Base-by-base conservation (phyloP, 2,329 filamentous ascomycete species). In the Ascochyta lentis region DNA sequence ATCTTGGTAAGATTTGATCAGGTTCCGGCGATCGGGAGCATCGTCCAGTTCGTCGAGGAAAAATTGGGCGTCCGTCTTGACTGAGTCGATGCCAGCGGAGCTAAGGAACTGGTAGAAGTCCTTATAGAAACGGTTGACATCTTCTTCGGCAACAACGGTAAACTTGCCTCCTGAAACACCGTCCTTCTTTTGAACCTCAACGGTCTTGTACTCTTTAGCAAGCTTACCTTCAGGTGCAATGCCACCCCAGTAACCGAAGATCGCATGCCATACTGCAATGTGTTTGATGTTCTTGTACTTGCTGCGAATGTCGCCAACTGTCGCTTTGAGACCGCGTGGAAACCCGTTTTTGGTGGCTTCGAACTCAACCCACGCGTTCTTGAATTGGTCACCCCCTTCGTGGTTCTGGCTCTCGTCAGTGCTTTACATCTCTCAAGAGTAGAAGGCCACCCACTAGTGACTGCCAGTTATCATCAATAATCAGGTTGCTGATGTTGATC, bases 381-480 rank as follows among this genome's bases (percentile, higher is more conserved):
- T 44, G 42, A 76, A 76, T 23, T 75, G 73, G 37, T 79, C 49
- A 13, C 81, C 76, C 4, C 81, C 83, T 59, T 83, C 78, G 26
- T 80, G 79, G 44, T 78, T 66, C 53, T 60, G 12, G 3, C 1
- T 7, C 12, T 4, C 12, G 42, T 56, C 6, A 56, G 53, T 13
- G 19, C 15, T 24, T 19, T 10, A 10, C 5, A 5, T 22, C 15
- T 29, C 23, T 37, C 1, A 16, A 37, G 6, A 3, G 19, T 31
- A 19, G 2, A 24, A 35, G 27, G 22, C 40, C 6, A 53, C 56
- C 26, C 52, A 64, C 59, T 7, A 72, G 49, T 7, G 68, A 71
- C 35, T 72, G 70, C 95, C 95, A 99, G 66, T 96, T 96, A 71
- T 99, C 95, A 66, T 99, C 95, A 59, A 99, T 96, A 58, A 98